A percentile compares a stretch with the other conserved stretches of the same genome.
Evolutionary conservation across 2,329 filamentous ascomycete genomes (phyloP).

Genomic region (Bipolaris victoriae): DNA sequence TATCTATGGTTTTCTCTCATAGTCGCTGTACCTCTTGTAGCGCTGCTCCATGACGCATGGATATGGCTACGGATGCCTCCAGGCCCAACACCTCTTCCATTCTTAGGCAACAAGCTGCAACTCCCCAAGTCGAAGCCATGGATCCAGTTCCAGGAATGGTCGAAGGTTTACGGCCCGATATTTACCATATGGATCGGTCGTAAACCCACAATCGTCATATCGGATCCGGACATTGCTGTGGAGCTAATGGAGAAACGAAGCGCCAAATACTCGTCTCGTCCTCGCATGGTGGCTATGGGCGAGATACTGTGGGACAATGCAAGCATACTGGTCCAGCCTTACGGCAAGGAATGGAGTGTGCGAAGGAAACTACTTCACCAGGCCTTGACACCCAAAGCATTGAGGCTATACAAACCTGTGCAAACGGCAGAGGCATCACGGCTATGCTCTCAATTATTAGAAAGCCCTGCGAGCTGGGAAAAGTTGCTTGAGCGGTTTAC

Average conservation of each 20-base stretch:
- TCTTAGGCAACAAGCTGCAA: constrained; percentile 50
- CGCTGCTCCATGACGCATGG: constrained; percentile 38
- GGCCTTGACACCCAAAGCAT: constrained; percentile 53
- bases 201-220: constrained; percentile 54
- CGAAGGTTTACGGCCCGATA: constrained; percentile 54
- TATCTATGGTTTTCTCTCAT: constrained; percentile 39
- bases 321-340: constrained; percentile 56
- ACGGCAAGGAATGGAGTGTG: constrained; percentile 56
- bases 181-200: constrained; percentile 58
- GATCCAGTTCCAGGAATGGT: constrained; percentile 53
- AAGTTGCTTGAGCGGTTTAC: constrained; percentile 57
- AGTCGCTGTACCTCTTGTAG: constrained; percentile 32
- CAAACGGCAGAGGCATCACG: constrained; percentile 59
- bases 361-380: constrained; percentile 49
- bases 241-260: constrained; percentile 57
- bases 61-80: constrained; percentile 52
- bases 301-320: constrained; percentile 54
- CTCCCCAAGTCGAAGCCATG: constrained; percentile 43
- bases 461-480: constrained; percentile 52
- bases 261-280: constrained; percentile 54
- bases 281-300: constrained; percentile 55
- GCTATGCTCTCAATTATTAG: constrained; percentile 53
- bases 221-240: constrained; percentile 52
- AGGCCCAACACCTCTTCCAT: constrained; percentile 55
- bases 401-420: constrained; percentile 55